phyloP scores from a whole-genome alignment of 306 rosid species.

The Cucurbita moschata region DNA sequence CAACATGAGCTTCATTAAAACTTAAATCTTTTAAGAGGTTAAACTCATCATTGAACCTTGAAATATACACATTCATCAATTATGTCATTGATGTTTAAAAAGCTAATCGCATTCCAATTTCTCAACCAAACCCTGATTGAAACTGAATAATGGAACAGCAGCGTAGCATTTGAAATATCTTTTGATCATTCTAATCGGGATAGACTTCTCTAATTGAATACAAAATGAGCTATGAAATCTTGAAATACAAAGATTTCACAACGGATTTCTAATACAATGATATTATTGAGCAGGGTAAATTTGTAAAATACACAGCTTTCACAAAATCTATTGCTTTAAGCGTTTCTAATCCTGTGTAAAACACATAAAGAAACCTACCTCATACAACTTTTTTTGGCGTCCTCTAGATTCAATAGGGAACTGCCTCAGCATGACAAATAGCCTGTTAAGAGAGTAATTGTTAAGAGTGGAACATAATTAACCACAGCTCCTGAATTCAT shows the following conservation, averaged over 20 bases:
- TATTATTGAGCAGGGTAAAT: neutral
- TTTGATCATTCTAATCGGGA: neutral
- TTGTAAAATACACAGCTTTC: neutral
- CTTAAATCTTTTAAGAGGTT: neutral
- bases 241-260: neutral
- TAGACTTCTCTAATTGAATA: neutral
- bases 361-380: slow-evolving; percentile 27
- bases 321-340: neutral
- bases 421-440: slow-evolving; percentile 54
- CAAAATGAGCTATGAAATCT: neutral
- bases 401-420: slow-evolving; percentile 80
- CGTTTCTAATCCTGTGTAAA: neutral
- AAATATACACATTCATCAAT: neutral
- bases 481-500: neutral
- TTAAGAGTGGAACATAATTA: neutral
- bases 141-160: neutral
- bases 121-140: neutral
- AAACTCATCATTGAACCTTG: neutral
- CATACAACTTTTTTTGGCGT: slow-evolving; percentile 58
- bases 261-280: neutral
- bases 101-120: neutral
- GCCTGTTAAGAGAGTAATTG: slow-evolving; percentile 17
- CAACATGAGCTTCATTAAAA: neutral
- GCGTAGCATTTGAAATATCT: neutral
- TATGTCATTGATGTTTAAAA: neutral